Evolutionary conservation across 1,284 basidiomycete genomes (phyloP).

Genomic region (Chondrostereum purpureum): DNA sequence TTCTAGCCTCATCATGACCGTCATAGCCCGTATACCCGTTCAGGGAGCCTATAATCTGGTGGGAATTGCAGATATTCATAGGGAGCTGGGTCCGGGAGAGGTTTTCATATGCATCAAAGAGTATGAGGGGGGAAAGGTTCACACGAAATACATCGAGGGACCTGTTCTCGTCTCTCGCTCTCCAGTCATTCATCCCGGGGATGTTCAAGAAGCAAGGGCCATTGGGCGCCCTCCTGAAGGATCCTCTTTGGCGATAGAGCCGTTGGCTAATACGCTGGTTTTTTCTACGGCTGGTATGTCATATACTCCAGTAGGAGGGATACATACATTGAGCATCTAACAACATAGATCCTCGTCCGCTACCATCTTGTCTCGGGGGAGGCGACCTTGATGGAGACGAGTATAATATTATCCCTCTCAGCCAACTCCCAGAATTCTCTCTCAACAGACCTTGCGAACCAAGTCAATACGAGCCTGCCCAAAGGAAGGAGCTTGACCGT

Average conservation of each 20-base stretch:
- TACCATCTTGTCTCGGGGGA: conserved; percentile 58
- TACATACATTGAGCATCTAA: too few relatives aligned
- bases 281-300: conserved; percentile 46
- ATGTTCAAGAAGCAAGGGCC: conserved; percentile 54
- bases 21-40: conserved; percentile 54
- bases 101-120: conserved; percentile 53
- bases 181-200: conserved; percentile 64
- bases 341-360: conserved; percentile 50
- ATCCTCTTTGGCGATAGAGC: conserved; percentile 44
- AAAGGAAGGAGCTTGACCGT: conserved; percentile 40
- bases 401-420: conserved; percentile 48
- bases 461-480: conserved; percentile 45
- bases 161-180: conserved; percentile 53
- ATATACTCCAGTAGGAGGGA: too few relatives aligned
- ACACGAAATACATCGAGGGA: conserved; percentile 48
- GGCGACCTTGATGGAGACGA: conserved; percentile 61
- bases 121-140: conserved; percentile 23
- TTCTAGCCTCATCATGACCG: too few relatives aligned
- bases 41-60: conserved; percentile 57
- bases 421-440: conserved; percentile 27
- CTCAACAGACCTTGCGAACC: conserved; percentile 27
- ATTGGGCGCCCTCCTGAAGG: conserved; percentile 49
- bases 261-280: conserved; percentile 49
- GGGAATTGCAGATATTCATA: conserved; percentile 59
- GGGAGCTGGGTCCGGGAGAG: conserved; percentile 41